Evolutionary conservation across 2,329 filamentous ascomycete genomes (phyloP), one percentile per base, ranked within the genome.

Genomic region (Xylariaceae sp.): DNA sequence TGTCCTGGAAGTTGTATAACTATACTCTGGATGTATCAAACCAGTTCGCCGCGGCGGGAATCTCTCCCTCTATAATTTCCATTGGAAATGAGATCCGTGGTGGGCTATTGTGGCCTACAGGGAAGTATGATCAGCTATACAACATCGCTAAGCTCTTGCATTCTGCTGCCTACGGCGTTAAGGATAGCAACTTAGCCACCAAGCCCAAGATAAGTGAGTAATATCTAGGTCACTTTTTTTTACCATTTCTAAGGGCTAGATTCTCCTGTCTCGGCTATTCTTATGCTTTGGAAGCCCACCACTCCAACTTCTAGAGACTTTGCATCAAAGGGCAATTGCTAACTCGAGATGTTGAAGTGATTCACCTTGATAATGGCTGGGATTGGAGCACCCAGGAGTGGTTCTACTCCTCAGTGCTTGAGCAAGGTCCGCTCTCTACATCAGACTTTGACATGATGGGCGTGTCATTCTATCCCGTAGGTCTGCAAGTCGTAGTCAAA

Each of bases 331-430:
- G 26, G 31, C 4, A 47, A 16, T n/a, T 19, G 26, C 53, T 61
- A 17, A 61, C 44, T 17, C 5, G 3, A 16, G 11, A 39, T 37
- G 2, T 3, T 12, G 17, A 41, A 61, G 59, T 91, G 85, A 83
- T 91, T 36, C 89, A 91, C 67, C 79, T 91, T 3, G 87, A 91
- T 71, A 88, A 90, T 67, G 88, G 88, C n/a, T 92, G 87, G 86
- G 81, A 88, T 61, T 89, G 84, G 85, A 77, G 73, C 3, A 82
- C 82, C 2, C 87, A 91, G 69, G 74, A 87, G 59, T 87, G 80
- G 75, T 90, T 84, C 72, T 91, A 90, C 73, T 79, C 76, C 7
- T 57, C 57, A 1, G 56, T 62, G 3, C 49, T 62, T 14, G 12
- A 29, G 8, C 41, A 62, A 24, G 60, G 60, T 3, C 60, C 56